Evolutionary conservation across 768 basidiomycete genomes (phyloP).

Genomic region (Boletus rubescentipes): DNA sequence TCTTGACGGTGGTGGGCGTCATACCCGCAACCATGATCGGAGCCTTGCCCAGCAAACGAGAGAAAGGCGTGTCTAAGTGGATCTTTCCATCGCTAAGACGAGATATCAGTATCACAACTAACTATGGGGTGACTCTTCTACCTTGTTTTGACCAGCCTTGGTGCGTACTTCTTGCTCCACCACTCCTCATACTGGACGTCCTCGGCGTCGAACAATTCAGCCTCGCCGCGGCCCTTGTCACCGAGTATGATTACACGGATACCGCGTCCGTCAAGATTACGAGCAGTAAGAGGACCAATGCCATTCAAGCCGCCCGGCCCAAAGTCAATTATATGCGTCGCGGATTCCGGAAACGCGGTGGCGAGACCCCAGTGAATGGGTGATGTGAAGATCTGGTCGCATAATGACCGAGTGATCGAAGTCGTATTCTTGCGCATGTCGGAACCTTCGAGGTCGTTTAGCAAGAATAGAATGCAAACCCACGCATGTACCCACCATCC

Average conservation of each 20-base stretch:
- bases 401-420: slow-evolving; percentile 84
- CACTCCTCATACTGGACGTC: slow-evolving; percentile 76
- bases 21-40: slow-evolving; percentile 99
- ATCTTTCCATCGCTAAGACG: slow-evolving; percentile 77
- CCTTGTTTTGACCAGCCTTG: slow-evolving; percentile 87
- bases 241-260: slow-evolving; percentile 87
- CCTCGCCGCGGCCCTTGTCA: slow-evolving; percentile 86
- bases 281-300: slow-evolving; percentile 86
- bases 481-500: slow-evolving; percentile 58
- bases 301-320: slow-evolving; percentile 94
- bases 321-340: slow-evolving; percentile 95
- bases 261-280: slow-evolving; percentile 91
- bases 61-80: slow-evolving; percentile 94
- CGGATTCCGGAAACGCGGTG: slow-evolving; percentile 83
- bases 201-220: slow-evolving; percentile 74
- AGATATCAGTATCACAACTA: not conserved
- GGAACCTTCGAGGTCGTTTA: slow-evolving; percentile 52
- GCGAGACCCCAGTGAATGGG: slow-evolving; percentile 94
- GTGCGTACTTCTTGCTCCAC: slow-evolving; percentile 90
- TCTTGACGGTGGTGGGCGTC: slow-evolving; percentile 97
- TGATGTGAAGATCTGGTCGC: slow-evolving; percentile 88
- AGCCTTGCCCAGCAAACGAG: slow-evolving; percentile 91
- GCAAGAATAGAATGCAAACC: slow-evolving; percentile 20
- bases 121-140: slow-evolving; percentile 26
- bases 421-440: slow-evolving; percentile 72